phyloP scores from a whole-genome alignment of 768 basidiomycete genomes.

The Mycena olivaceomarginata region DNA sequence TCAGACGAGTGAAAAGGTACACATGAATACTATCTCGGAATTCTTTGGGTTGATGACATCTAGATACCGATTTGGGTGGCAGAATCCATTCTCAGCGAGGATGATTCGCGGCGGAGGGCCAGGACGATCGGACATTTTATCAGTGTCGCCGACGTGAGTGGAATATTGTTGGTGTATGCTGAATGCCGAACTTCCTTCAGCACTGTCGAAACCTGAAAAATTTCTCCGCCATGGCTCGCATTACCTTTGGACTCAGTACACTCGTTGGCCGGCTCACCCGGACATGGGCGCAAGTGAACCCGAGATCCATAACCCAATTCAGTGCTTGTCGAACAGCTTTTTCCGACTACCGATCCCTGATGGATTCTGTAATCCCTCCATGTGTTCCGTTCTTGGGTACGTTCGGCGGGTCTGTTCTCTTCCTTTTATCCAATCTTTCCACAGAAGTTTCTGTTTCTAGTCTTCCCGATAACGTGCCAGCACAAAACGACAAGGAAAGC shows the following conservation, averaged over 20 bases:
- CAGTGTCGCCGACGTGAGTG: slow-evolving; percentile 89
- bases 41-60: background rate
- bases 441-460: slow-evolving; percentile 97
- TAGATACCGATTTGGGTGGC: slow-evolving; percentile 97
- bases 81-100: slow-evolving; percentile 83
- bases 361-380: slow-evolving; percentile 90
- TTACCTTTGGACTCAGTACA: slow-evolving; percentile 94
- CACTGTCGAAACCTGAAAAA: slow-evolving; percentile 93
- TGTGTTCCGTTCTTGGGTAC: slow-evolving; percentile 98
- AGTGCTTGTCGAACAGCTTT: slow-evolving; percentile 92
- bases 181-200: slow-evolving; percentile 62
- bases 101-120: slow-evolving; percentile 90
- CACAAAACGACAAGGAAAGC: background rate
- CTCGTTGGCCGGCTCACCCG: slow-evolving; percentile 94
- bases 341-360: slow-evolving; percentile 89
- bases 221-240: slow-evolving; percentile 96
- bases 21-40: slow-evolving; percentile 42
- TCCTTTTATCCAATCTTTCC: slow-evolving; percentile 24
- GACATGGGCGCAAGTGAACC: slow-evolving; percentile 93
- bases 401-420: slow-evolving; percentile 43
- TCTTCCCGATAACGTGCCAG: slow-evolving; percentile 86
- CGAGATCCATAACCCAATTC: slow-evolving; percentile 83
- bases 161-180: background rate
- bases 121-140: slow-evolving; percentile 94
- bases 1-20: slow-evolving; percentile 89